These are phyloP conservation scores for Aureobasidium sp. DNA, from an alignment of 2,329 filamentous ascomycete species.

Conservation along the genomic window DNA sequence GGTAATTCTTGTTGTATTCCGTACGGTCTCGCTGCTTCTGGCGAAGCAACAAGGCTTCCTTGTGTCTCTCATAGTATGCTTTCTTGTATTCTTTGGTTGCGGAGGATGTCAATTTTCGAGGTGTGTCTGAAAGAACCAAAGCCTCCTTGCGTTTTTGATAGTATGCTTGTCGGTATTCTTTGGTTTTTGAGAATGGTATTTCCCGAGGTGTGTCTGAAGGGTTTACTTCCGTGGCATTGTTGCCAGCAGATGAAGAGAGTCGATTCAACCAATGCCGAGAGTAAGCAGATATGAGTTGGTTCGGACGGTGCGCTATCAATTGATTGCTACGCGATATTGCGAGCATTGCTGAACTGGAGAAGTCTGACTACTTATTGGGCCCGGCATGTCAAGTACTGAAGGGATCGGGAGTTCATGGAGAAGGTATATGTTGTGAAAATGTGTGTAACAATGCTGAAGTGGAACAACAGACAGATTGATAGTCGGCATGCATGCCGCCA, in stretches of 20 bases:
- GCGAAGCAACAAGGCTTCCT: neutral
- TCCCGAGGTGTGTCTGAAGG: neutral
- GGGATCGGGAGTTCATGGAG: neutral
- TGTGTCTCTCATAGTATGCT: neutral
- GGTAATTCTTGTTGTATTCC: neutral
- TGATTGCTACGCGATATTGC: neutral
- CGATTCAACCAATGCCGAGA: neutral
- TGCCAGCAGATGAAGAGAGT: neutral
- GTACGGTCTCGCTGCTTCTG: neutral
- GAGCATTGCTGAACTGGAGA: neutral
- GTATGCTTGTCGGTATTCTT: no score
- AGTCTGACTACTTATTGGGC: no score
- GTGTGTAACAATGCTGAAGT: neutral
- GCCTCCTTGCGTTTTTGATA: no score
- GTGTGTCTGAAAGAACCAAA: no score
- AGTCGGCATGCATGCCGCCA: neutral
- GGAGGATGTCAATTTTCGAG: no score
- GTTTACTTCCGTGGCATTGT: neutral
- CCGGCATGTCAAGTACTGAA: no score
- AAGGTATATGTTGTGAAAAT: no score
- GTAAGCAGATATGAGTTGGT: neutral
- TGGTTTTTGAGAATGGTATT: no score
- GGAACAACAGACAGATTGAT: neutral
- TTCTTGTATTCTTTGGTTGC: neutral
- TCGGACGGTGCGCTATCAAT: neutral